Conservation (phyloP, 371 early-diverging fungal species). For the Mucor racemosus region DNA sequence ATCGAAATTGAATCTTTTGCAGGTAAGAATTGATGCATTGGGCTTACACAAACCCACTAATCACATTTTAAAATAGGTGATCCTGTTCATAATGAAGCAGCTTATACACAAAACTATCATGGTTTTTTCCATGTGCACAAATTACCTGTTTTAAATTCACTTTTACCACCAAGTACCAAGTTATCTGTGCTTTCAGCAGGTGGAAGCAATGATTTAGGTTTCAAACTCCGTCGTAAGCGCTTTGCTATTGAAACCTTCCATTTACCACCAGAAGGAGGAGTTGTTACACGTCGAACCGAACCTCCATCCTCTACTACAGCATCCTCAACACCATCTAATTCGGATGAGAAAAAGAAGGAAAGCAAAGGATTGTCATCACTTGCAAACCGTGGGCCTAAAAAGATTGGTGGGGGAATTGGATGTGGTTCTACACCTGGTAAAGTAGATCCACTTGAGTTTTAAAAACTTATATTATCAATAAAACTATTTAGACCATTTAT, state of each 20-base stretch:
- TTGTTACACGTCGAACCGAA: constrained; percentile 69
- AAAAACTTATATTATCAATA: constrained; percentile 8
- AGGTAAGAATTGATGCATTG: constrained; percentile 47
- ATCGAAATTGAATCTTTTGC: constrained; percentile 93
- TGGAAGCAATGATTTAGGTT: constrained; percentile 78
- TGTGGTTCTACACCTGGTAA: constrained; percentile 52
- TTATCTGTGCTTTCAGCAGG: constrained; percentile 69
- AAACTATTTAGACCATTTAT: neutral
- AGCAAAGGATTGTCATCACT: constrained; percentile 22
- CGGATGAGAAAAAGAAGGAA: constrained; percentile 11
- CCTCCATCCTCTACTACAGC: constrained; percentile 22
- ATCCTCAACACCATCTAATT: neutral
- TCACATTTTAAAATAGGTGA: constrained; percentile 41
- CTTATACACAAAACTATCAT: constrained; percentile 78
- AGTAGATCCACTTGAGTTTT: constrained; percentile 55
- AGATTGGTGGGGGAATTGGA: constrained; percentile 38
- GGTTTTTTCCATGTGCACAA: constrained; percentile 90
- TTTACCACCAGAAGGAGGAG: constrained; percentile 90
- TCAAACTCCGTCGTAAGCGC: constrained; percentile 85
- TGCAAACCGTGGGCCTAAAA: constrained; percentile 29
- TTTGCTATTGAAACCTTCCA: constrained; percentile 92
- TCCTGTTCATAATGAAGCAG: constrained; percentile 44
- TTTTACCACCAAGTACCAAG: constrained; percentile 76
- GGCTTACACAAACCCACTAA: neutral
- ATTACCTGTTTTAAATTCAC: constrained; percentile 76